These are phyloP conservation scores for Phalaenopsis hybrid DNA, from an alignment of 116 monocot species.

Conservation along the genomic window DNA sequence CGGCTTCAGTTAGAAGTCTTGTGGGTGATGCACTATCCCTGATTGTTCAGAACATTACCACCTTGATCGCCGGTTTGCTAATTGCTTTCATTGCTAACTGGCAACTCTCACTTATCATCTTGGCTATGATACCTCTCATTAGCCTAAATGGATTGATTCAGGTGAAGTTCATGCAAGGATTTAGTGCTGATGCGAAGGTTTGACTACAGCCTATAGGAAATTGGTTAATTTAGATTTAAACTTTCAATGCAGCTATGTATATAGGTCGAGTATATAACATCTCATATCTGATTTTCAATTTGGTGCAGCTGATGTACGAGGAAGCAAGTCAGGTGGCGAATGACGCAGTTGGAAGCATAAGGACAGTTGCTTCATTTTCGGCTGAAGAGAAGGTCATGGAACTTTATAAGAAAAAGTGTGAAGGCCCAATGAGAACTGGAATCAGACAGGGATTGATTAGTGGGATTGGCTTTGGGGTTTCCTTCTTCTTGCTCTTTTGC, in stretches of 20 bases:
- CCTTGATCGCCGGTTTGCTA: slow-evolving; percentile 16
- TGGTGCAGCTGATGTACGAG: slow-evolving; percentile 55
- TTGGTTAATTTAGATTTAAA: not conserved
- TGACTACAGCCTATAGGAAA: not conserved
- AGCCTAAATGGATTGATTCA: slow-evolving; percentile 24
- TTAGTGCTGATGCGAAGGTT: slow-evolving; percentile 32
- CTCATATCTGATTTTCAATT: not conserved
- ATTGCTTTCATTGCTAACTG: slow-evolving; percentile 21
- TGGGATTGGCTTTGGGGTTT: slow-evolving; percentile 51
- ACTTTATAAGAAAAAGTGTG: slow-evolving; percentile 40
- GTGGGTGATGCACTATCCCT: slow-evolving; percentile 24
- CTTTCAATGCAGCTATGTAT: not conserved
- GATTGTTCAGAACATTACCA: slow-evolving; percentile 19
- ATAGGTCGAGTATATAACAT: not conserved
- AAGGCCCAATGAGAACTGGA: slow-evolving; percentile 40
- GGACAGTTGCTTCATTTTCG: slow-evolving; percentile 57
- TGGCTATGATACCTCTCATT: slow-evolving; percentile 24
- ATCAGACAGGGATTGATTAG: slow-evolving; percentile 43
- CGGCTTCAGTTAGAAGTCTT: slow-evolving; percentile 22
- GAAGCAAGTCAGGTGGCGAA: slow-evolving; percentile 69
- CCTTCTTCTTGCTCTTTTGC: slow-evolving; percentile 42
- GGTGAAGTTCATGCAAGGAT: slow-evolving; percentile 25
- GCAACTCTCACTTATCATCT: slow-evolving; percentile 19
- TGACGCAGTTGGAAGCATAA: slow-evolving; percentile 55
- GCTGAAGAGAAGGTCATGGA: slow-evolving; percentile 55